Evolutionary conservation across 108 stramenopile species (phyloP).

Genomic region (Stephanodiscus triporus): DNA sequence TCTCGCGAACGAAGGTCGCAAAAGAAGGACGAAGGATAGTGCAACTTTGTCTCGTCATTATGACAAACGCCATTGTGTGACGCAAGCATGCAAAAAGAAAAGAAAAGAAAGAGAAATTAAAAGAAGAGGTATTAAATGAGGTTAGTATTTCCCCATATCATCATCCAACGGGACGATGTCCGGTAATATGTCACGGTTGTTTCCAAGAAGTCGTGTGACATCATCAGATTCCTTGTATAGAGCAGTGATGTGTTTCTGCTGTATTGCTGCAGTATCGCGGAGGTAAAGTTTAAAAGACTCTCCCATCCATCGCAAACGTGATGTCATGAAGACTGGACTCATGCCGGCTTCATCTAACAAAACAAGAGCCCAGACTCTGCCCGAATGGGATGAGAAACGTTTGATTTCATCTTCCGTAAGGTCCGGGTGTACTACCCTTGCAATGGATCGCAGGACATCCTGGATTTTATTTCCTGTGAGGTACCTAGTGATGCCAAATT

Average conservation of each 20-base stretch:
- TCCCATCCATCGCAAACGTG: conserved; percentile 14
- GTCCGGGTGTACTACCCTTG: conserved; percentile 1
- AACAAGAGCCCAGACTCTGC: conserved; percentile 16
- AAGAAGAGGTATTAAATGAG: no score
- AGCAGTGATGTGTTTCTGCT: background rate
- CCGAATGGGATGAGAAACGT: background rate
- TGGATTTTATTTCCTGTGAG: conserved; percentile 7
- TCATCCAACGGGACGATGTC: background rate
- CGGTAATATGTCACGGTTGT: background rate
- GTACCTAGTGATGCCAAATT: background rate
- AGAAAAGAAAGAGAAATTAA: no score
- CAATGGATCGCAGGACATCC: background rate
- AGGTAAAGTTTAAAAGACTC: background rate
- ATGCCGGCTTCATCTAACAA: conserved; percentile 11
- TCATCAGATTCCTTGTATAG: background rate
- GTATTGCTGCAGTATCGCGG: background rate
- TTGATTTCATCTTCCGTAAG: conserved; percentile 2
- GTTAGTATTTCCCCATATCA: no score
- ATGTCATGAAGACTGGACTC: background rate
- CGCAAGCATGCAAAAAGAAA: no score
- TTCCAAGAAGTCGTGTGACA: background rate
- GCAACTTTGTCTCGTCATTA: no score
- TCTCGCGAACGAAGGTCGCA: no score
- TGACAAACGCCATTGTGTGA: no score
- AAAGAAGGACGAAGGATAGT: no score